Evolutionary conservation across 75 land plant genomes (phyloP), one percentile per base, ranked within the genome.

Genomic region (Pinus tabuliformis): DNA sequence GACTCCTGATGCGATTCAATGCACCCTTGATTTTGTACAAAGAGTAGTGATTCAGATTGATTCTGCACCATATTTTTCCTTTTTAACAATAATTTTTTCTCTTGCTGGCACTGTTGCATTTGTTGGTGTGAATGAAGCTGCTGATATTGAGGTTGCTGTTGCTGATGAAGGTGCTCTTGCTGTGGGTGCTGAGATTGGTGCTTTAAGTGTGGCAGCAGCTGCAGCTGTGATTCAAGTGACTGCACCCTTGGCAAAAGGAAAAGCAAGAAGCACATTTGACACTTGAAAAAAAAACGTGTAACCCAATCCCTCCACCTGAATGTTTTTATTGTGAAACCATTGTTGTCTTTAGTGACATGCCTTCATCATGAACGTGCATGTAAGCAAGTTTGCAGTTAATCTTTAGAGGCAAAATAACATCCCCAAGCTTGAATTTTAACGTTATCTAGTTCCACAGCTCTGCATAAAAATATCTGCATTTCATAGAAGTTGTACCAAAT

Each of bases 131-230:
- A 76, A 49, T 86, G 78, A 61, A 79, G 86, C 72, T 85, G 75
- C 36, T 72, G 75, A 52, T 79, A 80, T 71, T 77, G 89, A 16
- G 82, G 86, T 59, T 52, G 42, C 73, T 85, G 81, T 63, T 78
- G 72, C 28, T 78, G 86, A 61, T 79, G 77, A 9, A 75, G 66
- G 28, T 62, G 62, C n/a, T 85, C 84, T 70, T 80, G 84, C 22
- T 85, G 63, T 21, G 73, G 83, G 56, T 87, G 89, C 56, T 73
- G 87, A 75, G 79, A 70, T 56, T 83, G 83, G 16, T 84, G 86
- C 17, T 80, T 80, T 59, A 81, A 82, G 42, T 62, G 57, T 11
- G 58, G 63, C 57, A 59, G 87, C 76, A 77, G 36, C 73, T 79
- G 79, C 70, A 76, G 87, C 81, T 85, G 84, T 58, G 78, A 72